phyloP scores from a whole-genome alignment of 2,329 filamentous ascomycete species.

The Paecilomyces formosus region DNA sequence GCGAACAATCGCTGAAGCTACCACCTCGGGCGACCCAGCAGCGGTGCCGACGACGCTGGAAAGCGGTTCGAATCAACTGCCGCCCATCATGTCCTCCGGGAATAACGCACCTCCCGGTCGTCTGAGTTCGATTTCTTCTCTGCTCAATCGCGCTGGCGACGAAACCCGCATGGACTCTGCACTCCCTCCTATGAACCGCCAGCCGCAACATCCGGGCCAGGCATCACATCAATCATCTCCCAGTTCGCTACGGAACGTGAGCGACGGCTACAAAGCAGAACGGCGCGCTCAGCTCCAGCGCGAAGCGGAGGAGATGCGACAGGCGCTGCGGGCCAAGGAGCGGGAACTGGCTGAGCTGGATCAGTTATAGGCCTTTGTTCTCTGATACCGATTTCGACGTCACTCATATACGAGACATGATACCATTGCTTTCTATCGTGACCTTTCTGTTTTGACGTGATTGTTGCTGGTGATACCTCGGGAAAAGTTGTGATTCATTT shows the following conservation, averaged over 20 bases:
- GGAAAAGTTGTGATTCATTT: slow-evolving; percentile 5
- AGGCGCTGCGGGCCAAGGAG: slow-evolving; percentile 65
- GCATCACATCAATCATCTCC: slow-evolving; percentile 13
- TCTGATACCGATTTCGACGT: not conserved
- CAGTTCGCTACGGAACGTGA: slow-evolving; percentile 24
- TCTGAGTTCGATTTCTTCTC: slow-evolving; percentile 67
- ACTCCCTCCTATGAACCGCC: slow-evolving; percentile 21
- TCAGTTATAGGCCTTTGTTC: slow-evolving; percentile 7
- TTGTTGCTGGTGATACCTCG: not conserved
- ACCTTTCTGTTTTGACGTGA: not conserved
- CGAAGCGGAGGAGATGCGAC: slow-evolving; percentile 70
- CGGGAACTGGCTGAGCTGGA: slow-evolving; percentile 57
- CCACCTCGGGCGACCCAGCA: slow-evolving; percentile 15
- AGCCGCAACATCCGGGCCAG: slow-evolving; percentile 6
- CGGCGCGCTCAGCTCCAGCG: slow-evolving; percentile 59
- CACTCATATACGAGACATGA: not conserved
- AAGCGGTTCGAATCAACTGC: slow-evolving; percentile 29
- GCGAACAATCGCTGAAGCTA: slow-evolving; percentile 27
- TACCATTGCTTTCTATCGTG: not conserved
- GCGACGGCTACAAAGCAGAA: slow-evolving; percentile 52
- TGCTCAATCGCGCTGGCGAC: slow-evolving; percentile 54
- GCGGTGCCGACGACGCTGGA: slow-evolving; percentile 23
- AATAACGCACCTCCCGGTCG: slow-evolving; percentile 46
- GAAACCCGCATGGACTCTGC: slow-evolving; percentile 36
- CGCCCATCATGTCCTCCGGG: slow-evolving; percentile 29